Evolutionary conservation across 2,329 filamentous ascomycete genomes (phyloP), one percentile per base, ranked within the genome.

Genomic region (Trichoderma sp.): DNA sequence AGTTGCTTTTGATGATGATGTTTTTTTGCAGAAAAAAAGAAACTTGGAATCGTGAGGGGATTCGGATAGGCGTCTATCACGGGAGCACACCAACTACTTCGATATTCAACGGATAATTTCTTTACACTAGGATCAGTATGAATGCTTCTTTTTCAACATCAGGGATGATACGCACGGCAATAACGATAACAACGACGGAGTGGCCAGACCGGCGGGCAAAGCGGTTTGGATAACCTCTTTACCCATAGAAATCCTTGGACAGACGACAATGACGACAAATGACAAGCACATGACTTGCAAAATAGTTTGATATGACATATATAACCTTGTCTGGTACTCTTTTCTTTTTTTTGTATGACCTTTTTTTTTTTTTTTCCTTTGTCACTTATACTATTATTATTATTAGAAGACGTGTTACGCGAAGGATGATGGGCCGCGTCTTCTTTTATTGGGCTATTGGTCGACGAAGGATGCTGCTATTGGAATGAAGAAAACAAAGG

Each of bases 251-350:
- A 45, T 45, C 61, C 52, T 57, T 65, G 61, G 61, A 57, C 61
- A 65, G 61, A 65, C 52, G 61, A 64, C 27, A 27, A 65, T 57
- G 61, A 64, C 42, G 59, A 65, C 61, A 56, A 54, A 64, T 54
- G 61, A 57, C 61, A 65, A 57, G 50, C 19, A 57, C 29, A 56
- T 56, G 61, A 65, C 61, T 65, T 57, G 61, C 61, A 64, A 52
- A 48, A 63, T 35, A 57, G 52, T 45, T 65, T 32, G 61, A 65
- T 65, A 65, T 65, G 61, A 65, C 25, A 64, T 54, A 54, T 22
- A 34, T 48, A 42, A 56, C 52, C 52, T 48, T 57, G 50, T 65
- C 61, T 65, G 50, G 52, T 32, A 34, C 52, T 32, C 50, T 57
- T 42, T 29, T 32, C 13, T 64, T 42, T 34, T 56, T 34, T 25